These are phyloP conservation scores for Silene latifolia DNA, from an alignment of 148 eudicot genomes.

Conservation along the genomic window DNA sequence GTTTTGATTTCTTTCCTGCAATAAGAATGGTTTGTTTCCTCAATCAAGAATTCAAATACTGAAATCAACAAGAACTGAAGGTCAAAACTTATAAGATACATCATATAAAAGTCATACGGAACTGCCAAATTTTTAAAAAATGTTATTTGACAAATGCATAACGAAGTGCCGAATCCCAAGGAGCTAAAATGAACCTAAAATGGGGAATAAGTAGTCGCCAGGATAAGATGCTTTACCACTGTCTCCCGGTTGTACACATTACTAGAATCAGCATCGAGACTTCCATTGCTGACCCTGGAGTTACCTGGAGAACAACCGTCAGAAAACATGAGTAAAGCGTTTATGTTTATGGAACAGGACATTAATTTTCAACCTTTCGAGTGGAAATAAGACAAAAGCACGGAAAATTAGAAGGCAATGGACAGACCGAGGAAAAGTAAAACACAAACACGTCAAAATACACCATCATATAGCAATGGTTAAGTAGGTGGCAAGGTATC, in stretches of 20 bases:
- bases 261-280: conserved; percentile 36
- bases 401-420: not conserved
- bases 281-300: conserved; percentile 40
- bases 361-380: not conserved
- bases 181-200: not conserved
- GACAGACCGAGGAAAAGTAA: not conserved
- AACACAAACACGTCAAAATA: not conserved
- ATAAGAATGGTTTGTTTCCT: conserved; percentile 22
- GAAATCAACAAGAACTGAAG: not conserved
- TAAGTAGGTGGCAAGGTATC: not conserved
- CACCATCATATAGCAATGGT: not conserved
- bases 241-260: conserved; percentile 36
- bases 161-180: conserved; percentile 1
- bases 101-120: not conserved
- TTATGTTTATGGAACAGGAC: conserved; percentile 4
- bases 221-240: conserved; percentile 40
- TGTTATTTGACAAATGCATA: not conserved
- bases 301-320: conserved; percentile 33
- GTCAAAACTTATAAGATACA: not conserved
- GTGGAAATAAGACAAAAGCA: not conserved
- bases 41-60: conserved; percentile 2
- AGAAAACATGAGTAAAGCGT: conserved; percentile 8
- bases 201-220: not conserved
- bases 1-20: conserved; percentile 56
- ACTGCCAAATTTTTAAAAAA: not conserved